phyloP scores from a whole-genome alignment of 257 asterid genomes.

The Gentiana dahurica region DNA sequence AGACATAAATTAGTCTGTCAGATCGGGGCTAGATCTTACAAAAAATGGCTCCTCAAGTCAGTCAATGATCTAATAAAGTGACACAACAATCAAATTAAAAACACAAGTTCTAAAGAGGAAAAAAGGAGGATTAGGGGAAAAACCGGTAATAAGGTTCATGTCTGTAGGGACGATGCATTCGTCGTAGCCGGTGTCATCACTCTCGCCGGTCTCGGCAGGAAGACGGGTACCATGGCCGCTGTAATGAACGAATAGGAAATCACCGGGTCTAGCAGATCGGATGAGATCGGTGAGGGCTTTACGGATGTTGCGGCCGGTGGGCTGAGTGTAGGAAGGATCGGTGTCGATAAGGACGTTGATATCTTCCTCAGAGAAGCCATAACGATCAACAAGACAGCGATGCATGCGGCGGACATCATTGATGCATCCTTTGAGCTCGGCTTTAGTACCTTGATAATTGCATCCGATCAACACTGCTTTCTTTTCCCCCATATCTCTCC shows the following conservation, averaged over 20 bases:
- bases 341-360: constrained; percentile 72
- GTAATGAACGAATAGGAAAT: constrained; percentile 76
- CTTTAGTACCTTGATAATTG: constrained; percentile 86
- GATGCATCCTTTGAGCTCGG: constrained; percentile 89
- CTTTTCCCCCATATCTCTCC: constrained; percentile 26
- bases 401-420: constrained; percentile 82
- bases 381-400: constrained; percentile 55
- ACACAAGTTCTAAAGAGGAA: not conserved
- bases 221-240: constrained; percentile 98
- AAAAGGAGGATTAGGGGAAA: not conserved
- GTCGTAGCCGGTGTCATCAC: constrained; percentile 91
- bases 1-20: too few relatives aligned
- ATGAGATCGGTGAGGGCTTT: constrained; percentile 60
- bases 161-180: constrained; percentile 95
- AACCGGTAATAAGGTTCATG: constrained; percentile 90
- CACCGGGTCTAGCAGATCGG: constrained; percentile 52
- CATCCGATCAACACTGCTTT: constrained; percentile 86
- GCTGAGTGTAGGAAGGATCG: constrained; percentile 58
- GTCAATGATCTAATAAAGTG: not conserved
- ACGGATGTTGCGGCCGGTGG: constrained; percentile 85
- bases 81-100: too few relatives aligned
- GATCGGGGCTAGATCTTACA: too few relatives aligned
- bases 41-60: not conserved
- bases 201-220: constrained; percentile 98
- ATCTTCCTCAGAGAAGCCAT: constrained; percentile 69